A percentile compares a stretch with the other conserved stretches of the same genome.
Conservation (phyloP, 805 yeast genomes). For the Spathaspora boniae region DNA sequence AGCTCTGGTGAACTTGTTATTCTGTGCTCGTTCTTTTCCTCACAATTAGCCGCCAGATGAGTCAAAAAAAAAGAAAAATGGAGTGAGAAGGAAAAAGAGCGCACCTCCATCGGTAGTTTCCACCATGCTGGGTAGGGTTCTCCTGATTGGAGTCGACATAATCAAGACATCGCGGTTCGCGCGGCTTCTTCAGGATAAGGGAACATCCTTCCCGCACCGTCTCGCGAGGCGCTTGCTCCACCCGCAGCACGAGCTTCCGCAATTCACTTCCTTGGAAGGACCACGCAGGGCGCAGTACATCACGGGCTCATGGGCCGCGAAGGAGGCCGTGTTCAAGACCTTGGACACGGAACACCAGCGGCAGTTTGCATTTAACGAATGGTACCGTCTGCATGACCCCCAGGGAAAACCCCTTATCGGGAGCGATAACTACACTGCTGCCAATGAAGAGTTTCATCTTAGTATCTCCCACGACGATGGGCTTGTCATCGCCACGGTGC, state of each 20-base stretch:
- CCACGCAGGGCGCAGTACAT: slow-evolving; percentile 29
- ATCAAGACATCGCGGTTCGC: slow-evolving; percentile 46
- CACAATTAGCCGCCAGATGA: no score
- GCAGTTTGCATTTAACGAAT: slow-evolving; percentile 52
- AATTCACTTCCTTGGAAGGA: slow-evolving; percentile 22
- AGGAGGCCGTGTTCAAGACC: slow-evolving; percentile 71
- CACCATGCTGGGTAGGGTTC: slow-evolving; percentile 10
- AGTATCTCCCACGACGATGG: slow-evolving; percentile 68
- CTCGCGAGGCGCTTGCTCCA: slow-evolving; percentile 51
- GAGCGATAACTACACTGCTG: slow-evolving; percentile 22
- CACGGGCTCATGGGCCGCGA: slow-evolving; percentile 66
- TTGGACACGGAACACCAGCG: slow-evolving; percentile 47
- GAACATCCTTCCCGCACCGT: slow-evolving; percentile 29
- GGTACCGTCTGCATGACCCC: slow-evolving; percentile 47
- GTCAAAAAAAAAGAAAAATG: no score
- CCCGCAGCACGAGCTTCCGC: slow-evolving; percentile 37
- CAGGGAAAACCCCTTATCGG: slow-evolving; percentile 45
- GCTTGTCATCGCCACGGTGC: slow-evolving; percentile 52
- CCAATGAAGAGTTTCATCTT: slow-evolving; percentile 47
- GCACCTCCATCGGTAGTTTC: background rate
- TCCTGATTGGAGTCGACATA: slow-evolving; percentile 60
- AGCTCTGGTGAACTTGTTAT: background rate
- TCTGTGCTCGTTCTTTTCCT: background rate
- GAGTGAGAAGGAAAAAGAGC: no score
- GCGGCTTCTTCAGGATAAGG: slow-evolving; percentile 33